Conservation (phyloP, 1,284 basidiomycete species). For the Moesziomyces sp. region DNA sequence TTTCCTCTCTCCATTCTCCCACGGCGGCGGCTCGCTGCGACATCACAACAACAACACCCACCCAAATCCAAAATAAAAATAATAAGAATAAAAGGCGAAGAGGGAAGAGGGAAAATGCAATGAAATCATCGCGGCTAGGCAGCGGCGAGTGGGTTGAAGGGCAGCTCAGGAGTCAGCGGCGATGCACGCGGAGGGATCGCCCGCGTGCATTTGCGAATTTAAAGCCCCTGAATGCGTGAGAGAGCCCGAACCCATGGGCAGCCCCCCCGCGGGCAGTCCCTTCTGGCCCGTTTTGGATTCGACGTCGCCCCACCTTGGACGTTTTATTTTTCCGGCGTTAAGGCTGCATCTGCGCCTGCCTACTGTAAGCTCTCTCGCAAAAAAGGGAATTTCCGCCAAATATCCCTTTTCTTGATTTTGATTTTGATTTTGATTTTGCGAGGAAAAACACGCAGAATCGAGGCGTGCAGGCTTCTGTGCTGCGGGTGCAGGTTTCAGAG, state of each 20-base stretch:
- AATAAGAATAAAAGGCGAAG: not conserved
- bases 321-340: not conserved
- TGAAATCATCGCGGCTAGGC: not conserved
- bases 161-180: not conserved
- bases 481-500: conserved; percentile 1
- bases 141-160: no score
- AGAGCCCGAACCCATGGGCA: not conserved
- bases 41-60: not conserved
- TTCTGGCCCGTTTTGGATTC: not conserved
- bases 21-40: no score
- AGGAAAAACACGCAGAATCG: not conserved
- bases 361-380: no score
- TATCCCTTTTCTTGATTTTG: not conserved
- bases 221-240: not conserved
- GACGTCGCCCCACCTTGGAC: not conserved
- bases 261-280: not conserved
- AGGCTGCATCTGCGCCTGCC: not conserved
- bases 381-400: conserved; percentile 2
- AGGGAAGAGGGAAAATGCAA: not conserved
- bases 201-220: not conserved
- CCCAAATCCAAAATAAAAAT: conserved; percentile 3
- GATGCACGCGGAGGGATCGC: not conserved
- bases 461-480: not conserved
- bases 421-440: not conserved
- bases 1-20: not conserved